A percentile compares a stretch with the other conserved stretches of the same genome.
Evolutionary conservation across 768 basidiomycete species (phyloP).

Genomic region (Lactarius sp.): DNA sequence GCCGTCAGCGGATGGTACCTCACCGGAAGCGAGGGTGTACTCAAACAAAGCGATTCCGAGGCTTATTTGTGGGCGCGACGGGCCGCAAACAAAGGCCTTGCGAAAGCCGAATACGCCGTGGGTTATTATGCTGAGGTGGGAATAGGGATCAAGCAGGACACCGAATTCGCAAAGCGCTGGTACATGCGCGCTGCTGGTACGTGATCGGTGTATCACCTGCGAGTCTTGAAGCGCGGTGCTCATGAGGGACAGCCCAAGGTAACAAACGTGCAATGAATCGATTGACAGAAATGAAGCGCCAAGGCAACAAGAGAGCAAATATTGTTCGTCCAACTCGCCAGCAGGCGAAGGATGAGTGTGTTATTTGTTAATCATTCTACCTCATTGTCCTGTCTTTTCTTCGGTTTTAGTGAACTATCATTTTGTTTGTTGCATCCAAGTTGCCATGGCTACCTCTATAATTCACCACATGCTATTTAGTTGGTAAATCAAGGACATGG

Average conservation of each 20-base stretch:
- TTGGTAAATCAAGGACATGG: neutral
- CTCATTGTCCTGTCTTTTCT: neutral
- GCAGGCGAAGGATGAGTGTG: conserved; percentile 91
- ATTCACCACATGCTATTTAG: neutral
- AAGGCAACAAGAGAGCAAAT: conserved; percentile 73
- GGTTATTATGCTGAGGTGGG: conserved; percentile 98
- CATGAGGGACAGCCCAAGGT: conserved; percentile 68
- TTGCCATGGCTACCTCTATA: neutral
- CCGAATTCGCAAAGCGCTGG: conserved; percentile 96
- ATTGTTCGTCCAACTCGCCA: conserved; percentile 85
- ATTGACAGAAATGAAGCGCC: conserved; percentile 90
- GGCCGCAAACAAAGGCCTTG: conserved; percentile 93
- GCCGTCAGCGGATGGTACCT: conserved; percentile 98
- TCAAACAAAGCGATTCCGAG: conserved; percentile 97
- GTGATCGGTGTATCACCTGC: conserved; percentile 2
- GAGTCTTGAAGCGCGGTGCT: neutral
- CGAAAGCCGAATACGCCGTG: conserved; percentile 97
- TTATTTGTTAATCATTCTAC: conserved; percentile 45
- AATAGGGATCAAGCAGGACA: conserved; percentile 93
- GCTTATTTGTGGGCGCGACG: conserved; percentile 98
- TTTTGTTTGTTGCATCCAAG: neutral
- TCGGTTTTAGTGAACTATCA: neutral
- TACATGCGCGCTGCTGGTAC: conserved; percentile 98
- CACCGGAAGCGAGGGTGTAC: conserved; percentile 88
- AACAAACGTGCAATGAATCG: conserved; percentile 97